Percentiles rank a stretch among this genome's conserved stretches.
phyloP scores from a whole-genome alignment of 345 rosid species.

The Brassica juncea region DNA sequence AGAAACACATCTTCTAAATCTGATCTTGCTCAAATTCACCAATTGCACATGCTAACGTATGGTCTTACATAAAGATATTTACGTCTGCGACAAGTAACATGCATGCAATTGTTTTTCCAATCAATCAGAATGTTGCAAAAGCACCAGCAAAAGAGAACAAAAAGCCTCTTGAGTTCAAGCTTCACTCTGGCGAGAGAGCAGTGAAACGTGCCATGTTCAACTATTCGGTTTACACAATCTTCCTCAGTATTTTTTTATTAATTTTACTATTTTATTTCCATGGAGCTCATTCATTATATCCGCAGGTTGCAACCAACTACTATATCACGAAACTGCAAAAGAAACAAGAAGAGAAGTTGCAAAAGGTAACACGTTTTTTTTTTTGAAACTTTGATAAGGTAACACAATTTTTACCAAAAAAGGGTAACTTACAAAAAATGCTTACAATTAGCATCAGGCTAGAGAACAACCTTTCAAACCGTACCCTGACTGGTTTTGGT shows the following conservation, averaged over 20 bases:
- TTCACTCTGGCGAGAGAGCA: conserved; percentile 82
- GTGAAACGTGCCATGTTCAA: conserved; percentile 81
- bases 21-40: not conserved
- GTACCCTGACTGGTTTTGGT: not conserved
- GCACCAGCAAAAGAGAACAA: conserved; percentile 62
- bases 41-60: not conserved
- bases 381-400: too few species aligned
- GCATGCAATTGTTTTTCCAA: not conserved
- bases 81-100: conserved; percentile 2
- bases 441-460: not conserved
- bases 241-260: not conserved
- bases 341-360: conserved; percentile 62
- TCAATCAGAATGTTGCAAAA: conserved; percentile 37
- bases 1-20: not conserved
- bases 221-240: conserved; percentile 52
- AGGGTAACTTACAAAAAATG: conserved; percentile 46
- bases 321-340: conserved; percentile 56
- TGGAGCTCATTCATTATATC: conserved; percentile 1
- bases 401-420: not conserved
- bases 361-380: conserved; percentile 48
- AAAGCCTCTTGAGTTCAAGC: conserved; percentile 65
- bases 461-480: not conserved
- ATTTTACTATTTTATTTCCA: not conserved
- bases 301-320: conserved; percentile 76
- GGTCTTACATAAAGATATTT: not conserved